These are phyloP conservation scores for Amaranthus hypochondriacus DNA, from an alignment of 148 eudicot species.

Conservation along the genomic window DNA sequence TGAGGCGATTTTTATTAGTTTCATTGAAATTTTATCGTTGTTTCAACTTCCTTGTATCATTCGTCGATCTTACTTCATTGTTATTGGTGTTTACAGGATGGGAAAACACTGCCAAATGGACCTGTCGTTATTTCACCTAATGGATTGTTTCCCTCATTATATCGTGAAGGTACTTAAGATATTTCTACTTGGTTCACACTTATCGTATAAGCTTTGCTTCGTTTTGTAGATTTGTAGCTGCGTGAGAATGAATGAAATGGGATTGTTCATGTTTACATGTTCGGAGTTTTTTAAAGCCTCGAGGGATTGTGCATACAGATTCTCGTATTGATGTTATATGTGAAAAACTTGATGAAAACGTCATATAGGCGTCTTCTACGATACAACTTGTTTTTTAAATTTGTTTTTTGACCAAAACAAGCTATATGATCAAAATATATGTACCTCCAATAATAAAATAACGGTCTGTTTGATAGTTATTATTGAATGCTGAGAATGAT, in stretches of 20 bases:
- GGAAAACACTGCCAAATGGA: constrained; percentile 86
- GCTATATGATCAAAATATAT: too few species aligned
- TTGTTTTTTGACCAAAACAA: too few species aligned
- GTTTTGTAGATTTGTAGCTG: too few species aligned
- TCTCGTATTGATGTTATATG: too few species aligned
- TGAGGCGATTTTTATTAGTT: too few species aligned
- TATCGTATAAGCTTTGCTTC: too few species aligned
- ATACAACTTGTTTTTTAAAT: too few species aligned
- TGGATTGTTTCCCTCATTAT: constrained; percentile 93
- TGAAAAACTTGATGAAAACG: neutral
- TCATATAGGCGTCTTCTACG: neutral
- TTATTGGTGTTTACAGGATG: constrained; percentile 61
- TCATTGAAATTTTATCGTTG: neutral
- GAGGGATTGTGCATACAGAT: too few species aligned
- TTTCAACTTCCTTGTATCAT: neutral
- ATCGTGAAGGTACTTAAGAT: constrained; percentile 72
- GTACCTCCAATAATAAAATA: too few species aligned
- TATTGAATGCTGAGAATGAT: too few species aligned
- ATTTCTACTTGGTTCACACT: neutral
- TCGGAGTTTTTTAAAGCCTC: too few species aligned
- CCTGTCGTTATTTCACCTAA: constrained; percentile 98
- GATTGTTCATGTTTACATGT: neutral
- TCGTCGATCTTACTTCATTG: constrained; percentile 4
- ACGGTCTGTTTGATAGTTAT: too few species aligned
- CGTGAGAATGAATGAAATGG: neutral